A percentile compares a stretch with the other conserved stretches of the same genome.
Evolutionary conservation across 1,139 yeast genomes (phyloP).

Genomic region (Yamadazyma membranifaciens): DNA sequence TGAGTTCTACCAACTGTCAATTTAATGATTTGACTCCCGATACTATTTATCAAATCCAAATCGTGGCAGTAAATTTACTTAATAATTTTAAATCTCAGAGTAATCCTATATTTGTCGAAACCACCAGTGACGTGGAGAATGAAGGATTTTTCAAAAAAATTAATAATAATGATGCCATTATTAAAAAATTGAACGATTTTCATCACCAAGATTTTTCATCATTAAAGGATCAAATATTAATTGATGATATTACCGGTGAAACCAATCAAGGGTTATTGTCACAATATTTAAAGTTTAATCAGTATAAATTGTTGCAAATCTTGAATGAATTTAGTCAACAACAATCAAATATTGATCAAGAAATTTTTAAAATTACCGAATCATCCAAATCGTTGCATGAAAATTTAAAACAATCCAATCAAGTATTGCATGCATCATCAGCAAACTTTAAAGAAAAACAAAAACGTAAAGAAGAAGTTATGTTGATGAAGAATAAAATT

Average conservation of each 20-base stretch:
- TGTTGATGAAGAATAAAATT: constrained; percentile 32
- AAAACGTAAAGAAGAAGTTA: constrained; percentile 23
- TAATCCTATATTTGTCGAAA: constrained; percentile 25
- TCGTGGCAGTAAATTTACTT: constrained; percentile 38
- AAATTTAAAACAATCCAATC: constrained; percentile 28
- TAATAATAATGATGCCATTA: constrained; percentile 1
- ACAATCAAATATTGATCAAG: constrained; percentile 21
- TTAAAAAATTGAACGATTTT: background rate
- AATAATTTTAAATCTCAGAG: constrained; percentile 39
- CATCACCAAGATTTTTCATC: background rate
- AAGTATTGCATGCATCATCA: constrained; percentile 23
- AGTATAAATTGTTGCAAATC: constrained; percentile 26
- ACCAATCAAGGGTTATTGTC: background rate
- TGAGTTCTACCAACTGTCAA: constrained; percentile 38
- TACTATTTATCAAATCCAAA: constrained; percentile 35
- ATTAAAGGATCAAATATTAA: background rate
- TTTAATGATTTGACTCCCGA: constrained; percentile 30
- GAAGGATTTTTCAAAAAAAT: constrained; percentile 1
- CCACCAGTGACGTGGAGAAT: constrained; percentile 4
- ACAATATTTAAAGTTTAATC: constrained; percentile 16
- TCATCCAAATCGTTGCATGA: constrained; percentile 29
- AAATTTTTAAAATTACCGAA: constrained; percentile 22
- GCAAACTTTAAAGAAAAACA: constrained; percentile 15
- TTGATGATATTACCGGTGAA: background rate
- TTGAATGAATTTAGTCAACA: constrained; percentile 23